These are phyloP conservation scores for Syzygium jambos DNA, from an alignment of 345 rosid genomes.

Conservation along the genomic window DNA sequence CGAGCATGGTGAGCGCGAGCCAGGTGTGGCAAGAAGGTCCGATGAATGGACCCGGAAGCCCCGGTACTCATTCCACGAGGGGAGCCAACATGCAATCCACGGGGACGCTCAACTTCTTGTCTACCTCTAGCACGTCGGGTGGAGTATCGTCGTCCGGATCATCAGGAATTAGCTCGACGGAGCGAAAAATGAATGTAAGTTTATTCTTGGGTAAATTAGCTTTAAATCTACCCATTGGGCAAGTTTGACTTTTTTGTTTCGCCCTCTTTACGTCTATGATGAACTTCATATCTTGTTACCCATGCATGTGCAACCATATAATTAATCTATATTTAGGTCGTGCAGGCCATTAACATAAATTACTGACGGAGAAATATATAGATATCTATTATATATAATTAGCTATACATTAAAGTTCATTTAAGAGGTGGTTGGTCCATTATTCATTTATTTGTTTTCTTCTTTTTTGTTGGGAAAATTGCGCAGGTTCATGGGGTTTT, in stretches of 20 bases:
- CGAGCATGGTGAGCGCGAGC: slow-evolving; percentile 11
- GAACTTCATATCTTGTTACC: neutral
- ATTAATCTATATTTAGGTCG: neutral
- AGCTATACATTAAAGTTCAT: neutral
- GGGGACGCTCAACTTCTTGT: slow-evolving; percentile 29
- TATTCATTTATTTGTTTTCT: neutral
- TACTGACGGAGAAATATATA: neutral
- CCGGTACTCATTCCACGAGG: neutral
- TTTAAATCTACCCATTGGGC: neutral
- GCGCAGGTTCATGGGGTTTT: slow-evolving; percentile 72
- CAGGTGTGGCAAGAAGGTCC: slow-evolving; percentile 80
- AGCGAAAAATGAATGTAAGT: slow-evolving; percentile 61
- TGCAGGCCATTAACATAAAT: neutral
- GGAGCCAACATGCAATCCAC: slow-evolving; percentile 21
- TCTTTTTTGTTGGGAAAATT: neutral
- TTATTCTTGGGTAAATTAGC: neutral
- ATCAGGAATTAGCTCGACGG: slow-evolving; percentile 21
- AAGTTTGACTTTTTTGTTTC: neutral
- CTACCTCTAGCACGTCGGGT: neutral
- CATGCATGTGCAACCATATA: neutral
- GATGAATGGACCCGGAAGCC: slow-evolving; percentile 2
- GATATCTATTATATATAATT: neutral
- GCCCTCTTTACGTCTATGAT: neutral
- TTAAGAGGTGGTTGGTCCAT: neutral
- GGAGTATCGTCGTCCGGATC: neutral